These are phyloP conservation scores for Hygrophoropsis aurantiaca DNA, from an alignment of 768 basidiomycete species.

Conservation along the genomic window DNA sequence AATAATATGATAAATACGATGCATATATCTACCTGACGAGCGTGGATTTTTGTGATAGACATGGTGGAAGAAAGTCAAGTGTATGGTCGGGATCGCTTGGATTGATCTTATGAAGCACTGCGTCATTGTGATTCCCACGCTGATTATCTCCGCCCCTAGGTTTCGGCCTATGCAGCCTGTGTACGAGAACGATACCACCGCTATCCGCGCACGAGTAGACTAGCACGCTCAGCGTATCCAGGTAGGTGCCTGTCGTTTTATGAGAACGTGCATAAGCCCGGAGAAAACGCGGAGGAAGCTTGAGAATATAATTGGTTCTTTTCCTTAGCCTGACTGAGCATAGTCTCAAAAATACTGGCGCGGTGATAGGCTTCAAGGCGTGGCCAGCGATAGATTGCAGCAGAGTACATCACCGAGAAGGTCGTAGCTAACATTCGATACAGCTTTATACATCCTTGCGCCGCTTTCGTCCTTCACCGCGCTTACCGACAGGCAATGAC, in stretches of 20 bases:
- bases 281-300: slow-evolving; percentile 4
- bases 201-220: slow-evolving; percentile 1
- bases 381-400: slow-evolving; percentile 3
- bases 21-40: slow-evolving; percentile 71
- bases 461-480: slow-evolving; percentile 40
- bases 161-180: slow-evolving; percentile 3
- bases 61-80: slow-evolving; percentile 49
- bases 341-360: slow-evolving; percentile 2
- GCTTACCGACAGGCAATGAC: slow-evolving; percentile 54
- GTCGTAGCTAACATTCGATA: slow-evolving; percentile 16
- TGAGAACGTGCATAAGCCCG: slow-evolving; percentile 3
- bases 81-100: not conserved
- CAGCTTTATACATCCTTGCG: slow-evolving; percentile 17
- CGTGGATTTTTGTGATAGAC: slow-evolving; percentile 90
- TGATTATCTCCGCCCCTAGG: slow-evolving; percentile 34
- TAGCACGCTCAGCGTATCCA: slow-evolving; percentile 11
- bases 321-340: slow-evolving; percentile 8
- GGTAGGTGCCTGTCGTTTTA: slow-evolving; percentile 5
- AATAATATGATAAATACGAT: slow-evolving; percentile 1
- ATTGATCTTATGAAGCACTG: not conserved
- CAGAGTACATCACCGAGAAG: slow-evolving; percentile 3
- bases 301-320: slow-evolving; percentile 8
- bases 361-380: slow-evolving; percentile 2
- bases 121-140: slow-evolving; percentile 30
- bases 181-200: not conserved